Evolutionary conservation across 371 early-diverging fungal genomes (phyloP), one percentile per base, ranked within the genome.

Genomic region (Apophysomyces elegans): DNA sequence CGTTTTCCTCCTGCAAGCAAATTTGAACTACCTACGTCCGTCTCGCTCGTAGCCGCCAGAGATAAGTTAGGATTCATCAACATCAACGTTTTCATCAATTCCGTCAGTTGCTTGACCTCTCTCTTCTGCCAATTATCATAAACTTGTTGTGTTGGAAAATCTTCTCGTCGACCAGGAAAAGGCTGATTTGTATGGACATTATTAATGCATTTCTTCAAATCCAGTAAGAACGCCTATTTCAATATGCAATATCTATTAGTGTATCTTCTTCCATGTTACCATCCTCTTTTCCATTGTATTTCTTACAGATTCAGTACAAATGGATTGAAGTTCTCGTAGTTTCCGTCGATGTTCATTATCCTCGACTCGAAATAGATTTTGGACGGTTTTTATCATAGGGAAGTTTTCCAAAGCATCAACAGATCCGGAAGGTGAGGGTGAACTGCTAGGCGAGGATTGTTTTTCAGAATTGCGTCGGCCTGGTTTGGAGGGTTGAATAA

Each of bases 221-320:
- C 84, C 60, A 76, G 26, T 46, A 83, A 64, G 46, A 76, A 70
- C 16, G 77, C 76, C 80, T 83, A 69, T 26, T 26, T 1, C 32
- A 26, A 26, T 26, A 26, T 3, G 2, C 32, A 26, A 26, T 26
- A 26, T 26, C 1, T 26, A 26, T 26, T 26, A 26, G 32, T 26
- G 2, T 26, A 26, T 62, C 14, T n/a, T 36, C 36, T 63, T 32
- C 56, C 44, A 39, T 35, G 1, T 54, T 2, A 18, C 7, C 26
- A 56, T n/a, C 18, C 14, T 32, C 58, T 32, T 13, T 18, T 8
- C 41, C 4, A 13, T 21, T 36, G 7, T 14, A 9, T 5, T 16
- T 46, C 75, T 72, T 77, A 83, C 84, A 26, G 79, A 68, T 62
- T 83, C 81, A 0, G 81, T 80, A 56, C 84, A 83, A 45, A 83